Base-by-base conservation (phyloP, 2,329 filamentous ascomycete genomes). In the Cladosporium sp. region DNA sequence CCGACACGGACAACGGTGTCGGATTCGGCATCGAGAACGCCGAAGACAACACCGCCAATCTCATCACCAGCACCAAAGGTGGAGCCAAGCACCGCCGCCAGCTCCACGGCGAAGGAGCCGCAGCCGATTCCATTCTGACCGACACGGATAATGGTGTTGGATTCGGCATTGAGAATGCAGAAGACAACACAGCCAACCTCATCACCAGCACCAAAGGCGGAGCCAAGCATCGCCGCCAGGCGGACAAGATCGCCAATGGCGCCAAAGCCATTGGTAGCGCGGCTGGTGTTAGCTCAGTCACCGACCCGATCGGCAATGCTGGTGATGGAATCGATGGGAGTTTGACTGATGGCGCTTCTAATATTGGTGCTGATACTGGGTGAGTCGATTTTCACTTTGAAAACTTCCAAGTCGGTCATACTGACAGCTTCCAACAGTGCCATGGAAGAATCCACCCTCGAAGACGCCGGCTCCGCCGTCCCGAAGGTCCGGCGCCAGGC, bases 1-100 rank as follows among this genome's bases (percentile, higher is more conserved):
- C 54, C 9, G 30, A 29, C 11, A 60, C 58, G 3, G 58, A 61
- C 34, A 59, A 61, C 17, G 58, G 52, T 5, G 49, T 58, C 7
- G 60, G 60, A 13, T 58, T 57, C 18, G 58, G 58, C 6, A 48
- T 59, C 19, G 55, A 62, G 50, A 54, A 61, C 37, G 56, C 56
- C 8, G 55, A 58, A 49, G 54, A 61, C 38, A 57, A 58, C 47
- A 52, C 42, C 24, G 57, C 40, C 39, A 38, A 34, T 19, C 12
- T 32, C 24, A 20, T 41, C 40, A 38, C 47, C 30, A 44, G 27
- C 27, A 13, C 17, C 27, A 44, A 44, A 15, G 42, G 17, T 13
- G 37, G 37, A 18, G 37, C 42, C 12, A 9, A 19, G 22, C 32
- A 13, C 17, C 27, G 13, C 42, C 42, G 30, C 24, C 42, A 32